Evolutionary conservation across 2,329 filamentous ascomycete species (phyloP).

Genomic region (Parascedosporium putredinis): DNA sequence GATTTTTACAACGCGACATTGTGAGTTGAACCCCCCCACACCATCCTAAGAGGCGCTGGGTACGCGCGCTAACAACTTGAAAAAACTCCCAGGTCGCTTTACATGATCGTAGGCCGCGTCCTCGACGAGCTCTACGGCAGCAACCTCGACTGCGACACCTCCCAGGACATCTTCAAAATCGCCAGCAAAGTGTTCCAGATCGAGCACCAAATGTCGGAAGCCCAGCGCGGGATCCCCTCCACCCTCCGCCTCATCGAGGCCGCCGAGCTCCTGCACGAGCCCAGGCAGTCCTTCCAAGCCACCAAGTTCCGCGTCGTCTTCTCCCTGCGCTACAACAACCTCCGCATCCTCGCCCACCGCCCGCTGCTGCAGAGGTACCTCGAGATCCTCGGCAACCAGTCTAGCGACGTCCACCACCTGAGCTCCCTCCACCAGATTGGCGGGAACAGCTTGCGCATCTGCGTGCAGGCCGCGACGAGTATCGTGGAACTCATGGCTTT

Average conservation of each 20-base stretch:
- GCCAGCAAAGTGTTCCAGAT: conserved; percentile 3
- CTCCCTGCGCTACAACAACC: conserved; percentile 8
- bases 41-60: no score
- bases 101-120: conserved; percentile 1
- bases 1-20: conserved; percentile 3
- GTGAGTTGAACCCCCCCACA: neutral
- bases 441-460: neutral
- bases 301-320: conserved; percentile 4
- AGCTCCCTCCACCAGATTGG: neutral
- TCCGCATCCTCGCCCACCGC: conserved; percentile 8
- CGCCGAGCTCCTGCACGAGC: neutral
- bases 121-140: conserved; percentile 1
- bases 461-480: conserved; percentile 2
- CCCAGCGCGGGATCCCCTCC: neutral
- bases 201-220: conserved; percentile 1
- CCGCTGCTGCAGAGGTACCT: conserved; percentile 9
- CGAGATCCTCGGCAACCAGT: conserved; percentile 1
- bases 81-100: neutral
- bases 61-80: no score
- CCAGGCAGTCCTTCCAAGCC: neutral
- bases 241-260: neutral
- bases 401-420: neutral
- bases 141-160: conserved; percentile 4
- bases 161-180: neutral
- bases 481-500: neutral